Base-by-base conservation (phyloP, 2,329 filamentous ascomycete species). In the Colletotrichum ledebouriae region DNA sequence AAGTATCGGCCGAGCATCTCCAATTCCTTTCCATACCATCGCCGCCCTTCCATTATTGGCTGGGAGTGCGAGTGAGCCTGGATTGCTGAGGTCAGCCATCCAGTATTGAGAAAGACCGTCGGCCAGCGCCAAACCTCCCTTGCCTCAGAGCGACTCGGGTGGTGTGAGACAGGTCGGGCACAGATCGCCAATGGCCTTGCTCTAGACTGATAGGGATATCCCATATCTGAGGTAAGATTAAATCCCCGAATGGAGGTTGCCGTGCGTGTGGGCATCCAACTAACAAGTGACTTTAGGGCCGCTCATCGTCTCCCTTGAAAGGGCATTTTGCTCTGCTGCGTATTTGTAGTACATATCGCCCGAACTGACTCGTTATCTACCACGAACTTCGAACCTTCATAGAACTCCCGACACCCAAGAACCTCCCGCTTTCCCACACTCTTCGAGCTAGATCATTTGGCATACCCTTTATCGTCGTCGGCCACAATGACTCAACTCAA, bases 161-260 rank as follows among this genome's bases (percentile, higher is more conserved):
- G 66, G 66, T 66, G 66, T 52, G 66, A 69, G 61, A 69, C 66
- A 66, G 61, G 25, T 22, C 37, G 61, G 61, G 61, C 62, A 56
- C 66, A 59, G 66, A 60, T 66, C 55, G 66, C 61, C 66, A 55
- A 69, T 60, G 61, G 61, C 61, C 56, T 42, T 34, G 61, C 25
- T 50, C 39, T 56, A 22, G 56, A 65, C 55, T 56, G 61, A 69
- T 60, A 69, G 61, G 66, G 61, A 69, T 60, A 69, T 69, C 49
- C 49, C 66, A 65, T 69, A 56, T 46, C 49, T 66, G 37, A 69
- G 55, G 66, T 69, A 66, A 69, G 55, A 60, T 69, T 69, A 66
- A 60, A 50, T 56, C 41, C 53, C 49, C 49, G 66, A 60, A 22
- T 53, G 47, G 33, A 55, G 52, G 13, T 33, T 59, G 65, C 63